Evolutionary conservation across 352 stramenopile genomes (phyloP), one percentile per base, ranked within the genome.

Genomic region (Phytophthora agathidicida): DNA sequence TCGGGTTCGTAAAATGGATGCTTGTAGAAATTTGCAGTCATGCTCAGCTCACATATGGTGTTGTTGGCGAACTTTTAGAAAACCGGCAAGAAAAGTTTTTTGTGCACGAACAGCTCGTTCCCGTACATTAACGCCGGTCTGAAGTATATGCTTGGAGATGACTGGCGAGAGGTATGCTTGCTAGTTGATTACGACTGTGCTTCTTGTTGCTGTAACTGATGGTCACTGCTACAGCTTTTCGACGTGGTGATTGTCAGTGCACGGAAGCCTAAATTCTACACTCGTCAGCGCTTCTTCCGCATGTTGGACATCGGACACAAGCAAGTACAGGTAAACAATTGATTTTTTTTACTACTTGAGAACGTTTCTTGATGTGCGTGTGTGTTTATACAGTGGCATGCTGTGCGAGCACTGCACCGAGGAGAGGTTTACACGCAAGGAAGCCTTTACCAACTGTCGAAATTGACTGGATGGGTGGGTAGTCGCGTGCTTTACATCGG

Each of bases 81-180:
- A 33, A 83, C 83, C 14, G 90, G 88, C 8, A 97, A 98, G 69
- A 86, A 95, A 48, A 82, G 94, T 22, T 97, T 98, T 55, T 76
- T 98, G 71, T 93, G 93, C 69, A 92, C 88, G 23, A 98, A 98
- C 71, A 98, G 90, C 19, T 93, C 91, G 13, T 98, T 96, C 74
- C 86, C 84, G 68, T 98, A 98, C 75, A 88, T 97, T 23, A 89
- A 98, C 61, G 89, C 90, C 1, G 94, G 94, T 17, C 88, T 98
- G 64, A 87, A 85, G 56, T 97, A 91, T 60, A 93, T 98, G 67
- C 68, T 98, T n/a, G 94, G 94, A 36, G 73, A 93, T 33, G 73
- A 94, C 28, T 98, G 94, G 94, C 82, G 83, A 60, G 47, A 88
- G 42, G 75, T 83, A 52, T 11, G 27, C 13, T 52, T 45, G 7